Conservation (phyloP, 495 filamentous ascomycete genomes). For the Cetradonia linearis region DNA sequence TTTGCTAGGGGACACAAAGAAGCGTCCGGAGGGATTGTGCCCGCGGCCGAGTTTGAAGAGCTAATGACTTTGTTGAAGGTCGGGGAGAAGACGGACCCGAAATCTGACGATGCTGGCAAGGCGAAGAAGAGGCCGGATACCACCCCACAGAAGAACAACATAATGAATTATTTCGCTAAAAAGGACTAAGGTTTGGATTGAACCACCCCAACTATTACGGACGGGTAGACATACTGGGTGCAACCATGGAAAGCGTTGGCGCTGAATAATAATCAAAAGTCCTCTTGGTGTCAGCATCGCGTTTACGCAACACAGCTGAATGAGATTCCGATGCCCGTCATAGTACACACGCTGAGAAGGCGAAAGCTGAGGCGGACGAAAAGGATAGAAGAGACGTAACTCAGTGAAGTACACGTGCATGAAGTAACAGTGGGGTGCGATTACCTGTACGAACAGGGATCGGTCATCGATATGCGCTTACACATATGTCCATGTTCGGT, state of each 20-base stretch:
- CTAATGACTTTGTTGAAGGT: constrained; percentile 43
- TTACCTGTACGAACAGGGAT: not conserved
- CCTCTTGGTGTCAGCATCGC: not conserved
- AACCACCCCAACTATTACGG: too few relatives aligned
- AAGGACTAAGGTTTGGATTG: too few relatives aligned
- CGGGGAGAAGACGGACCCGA: constrained; percentile 39
- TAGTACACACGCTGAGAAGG: not conserved
- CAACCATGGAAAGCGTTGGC: too few relatives aligned
- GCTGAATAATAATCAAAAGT: not conserved
- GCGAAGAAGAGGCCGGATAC: constrained; percentile 6
- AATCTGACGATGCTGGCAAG: constrained; percentile 17
- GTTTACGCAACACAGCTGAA: not conserved
- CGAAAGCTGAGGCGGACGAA: not conserved
- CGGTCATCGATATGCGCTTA: not conserved
- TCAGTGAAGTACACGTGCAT: too few relatives aligned
- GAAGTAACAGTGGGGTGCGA: too few relatives aligned
- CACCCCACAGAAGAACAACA: constrained; percentile 22
- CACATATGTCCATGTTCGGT: not conserved
- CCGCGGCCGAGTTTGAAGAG: constrained; percentile 45
- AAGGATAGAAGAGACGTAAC: not conserved
- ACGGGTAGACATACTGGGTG: too few relatives aligned
- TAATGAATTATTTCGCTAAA: constrained; percentile 25
- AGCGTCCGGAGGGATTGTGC: constrained; percentile 47
- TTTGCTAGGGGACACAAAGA: constrained; percentile 51
- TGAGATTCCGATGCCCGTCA: not conserved